Evolutionary conservation across 495 filamentous ascomycete species (phyloP).

Genomic region (Xylaria grammica): DNA sequence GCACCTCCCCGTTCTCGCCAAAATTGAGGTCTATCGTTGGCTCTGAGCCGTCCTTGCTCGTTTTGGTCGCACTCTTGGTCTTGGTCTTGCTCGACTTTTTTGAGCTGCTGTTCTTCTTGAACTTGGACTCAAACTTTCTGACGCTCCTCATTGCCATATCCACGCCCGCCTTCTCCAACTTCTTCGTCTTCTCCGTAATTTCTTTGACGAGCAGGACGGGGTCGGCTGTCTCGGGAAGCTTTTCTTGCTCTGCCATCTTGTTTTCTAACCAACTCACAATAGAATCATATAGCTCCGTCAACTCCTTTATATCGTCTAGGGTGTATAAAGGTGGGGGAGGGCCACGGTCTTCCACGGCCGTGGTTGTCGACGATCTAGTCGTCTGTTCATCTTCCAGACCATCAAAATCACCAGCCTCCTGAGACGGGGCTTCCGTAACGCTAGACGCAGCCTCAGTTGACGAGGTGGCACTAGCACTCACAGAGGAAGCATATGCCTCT

Average conservation of each 20-base stretch:
- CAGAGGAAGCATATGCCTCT: slow-evolving; percentile 53
- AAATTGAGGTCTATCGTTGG: slow-evolving; percentile 46
- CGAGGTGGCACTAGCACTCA: slow-evolving; percentile 46
- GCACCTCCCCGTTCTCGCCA: slow-evolving; percentile 47
- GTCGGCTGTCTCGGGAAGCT: slow-evolving; percentile 69
- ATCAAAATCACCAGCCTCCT: slow-evolving; percentile 56
- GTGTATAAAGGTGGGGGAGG: slow-evolving; percentile 62
- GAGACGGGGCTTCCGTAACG: slow-evolving; percentile 46
- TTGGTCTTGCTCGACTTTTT: slow-evolving; percentile 58
- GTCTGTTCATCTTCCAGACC: slow-evolving; percentile 65
- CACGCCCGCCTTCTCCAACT: slow-evolving; percentile 68
- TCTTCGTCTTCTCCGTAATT: slow-evolving; percentile 61
- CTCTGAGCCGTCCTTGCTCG: slow-evolving; percentile 41
- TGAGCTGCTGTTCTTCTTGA: slow-evolving; percentile 54
- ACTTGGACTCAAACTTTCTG: slow-evolving; percentile 56
- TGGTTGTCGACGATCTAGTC: slow-evolving; percentile 44
- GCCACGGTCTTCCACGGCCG: slow-evolving; percentile 45
- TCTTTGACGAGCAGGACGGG: slow-evolving; percentile 73
- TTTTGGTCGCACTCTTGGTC: slow-evolving; percentile 51
- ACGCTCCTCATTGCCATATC: slow-evolving; percentile 76
- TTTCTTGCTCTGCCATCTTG: slow-evolving; percentile 69
- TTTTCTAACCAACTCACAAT: slow-evolving; percentile 69
- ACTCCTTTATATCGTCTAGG: slow-evolving; percentile 64
- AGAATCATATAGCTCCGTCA: slow-evolving; percentile 53
- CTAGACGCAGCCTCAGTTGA: slow-evolving; percentile 46